phyloP scores from a whole-genome alignment of 2,329 filamentous ascomycete genomes.

The Talaromyces sp. region DNA sequence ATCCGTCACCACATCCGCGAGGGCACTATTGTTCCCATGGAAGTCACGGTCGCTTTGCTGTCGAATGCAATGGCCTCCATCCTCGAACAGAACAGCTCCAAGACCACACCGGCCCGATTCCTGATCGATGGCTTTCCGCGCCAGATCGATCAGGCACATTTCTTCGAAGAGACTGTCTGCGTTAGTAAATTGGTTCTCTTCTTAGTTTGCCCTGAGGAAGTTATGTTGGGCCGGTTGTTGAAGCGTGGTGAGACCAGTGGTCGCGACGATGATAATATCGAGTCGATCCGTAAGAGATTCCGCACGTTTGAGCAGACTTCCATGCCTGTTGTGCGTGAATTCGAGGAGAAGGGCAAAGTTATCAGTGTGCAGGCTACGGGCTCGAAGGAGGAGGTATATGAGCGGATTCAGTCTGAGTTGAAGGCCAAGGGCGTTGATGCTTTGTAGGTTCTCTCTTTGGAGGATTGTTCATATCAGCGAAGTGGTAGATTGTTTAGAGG shows the following conservation, averaged over 20 bases:
- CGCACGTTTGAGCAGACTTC: slow-evolving; percentile 89
- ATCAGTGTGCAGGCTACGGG: slow-evolving; percentile 73
- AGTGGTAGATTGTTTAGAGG: background rate
- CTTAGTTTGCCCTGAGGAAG: slow-evolving; percentile 85
- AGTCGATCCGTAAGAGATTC: slow-evolving; percentile 96
- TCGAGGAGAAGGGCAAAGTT: slow-evolving; percentile 70
- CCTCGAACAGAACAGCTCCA: slow-evolving; percentile 51
- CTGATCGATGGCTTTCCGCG: slow-evolving; percentile 80
- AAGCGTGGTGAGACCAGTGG: slow-evolving; percentile 92
- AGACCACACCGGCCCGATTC: slow-evolving; percentile 63
- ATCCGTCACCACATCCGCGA: slow-evolving; percentile 93
- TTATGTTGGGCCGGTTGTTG: slow-evolving; percentile 79
- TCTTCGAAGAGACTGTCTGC: slow-evolving; percentile 88
- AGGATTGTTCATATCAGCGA: background rate
- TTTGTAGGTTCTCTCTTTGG: slow-evolving; percentile 15
- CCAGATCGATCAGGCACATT: slow-evolving; percentile 93
- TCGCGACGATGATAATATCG: slow-evolving; percentile 86
- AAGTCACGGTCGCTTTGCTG: slow-evolving; percentile 88
- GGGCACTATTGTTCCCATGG: slow-evolving; percentile 96
- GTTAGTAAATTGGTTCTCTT: slow-evolving; percentile 83
- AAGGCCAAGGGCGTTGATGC: slow-evolving; percentile 36
- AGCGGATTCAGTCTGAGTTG: slow-evolving; percentile 50
- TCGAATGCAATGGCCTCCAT: slow-evolving; percentile 85
- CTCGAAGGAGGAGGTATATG: slow-evolving; percentile 62
- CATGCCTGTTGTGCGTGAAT: slow-evolving; percentile 94